These are phyloP conservation scores for Claviceps quebecensis DNA, from an alignment of 2,329 filamentous ascomycete species.

Conservation along the genomic window DNA sequence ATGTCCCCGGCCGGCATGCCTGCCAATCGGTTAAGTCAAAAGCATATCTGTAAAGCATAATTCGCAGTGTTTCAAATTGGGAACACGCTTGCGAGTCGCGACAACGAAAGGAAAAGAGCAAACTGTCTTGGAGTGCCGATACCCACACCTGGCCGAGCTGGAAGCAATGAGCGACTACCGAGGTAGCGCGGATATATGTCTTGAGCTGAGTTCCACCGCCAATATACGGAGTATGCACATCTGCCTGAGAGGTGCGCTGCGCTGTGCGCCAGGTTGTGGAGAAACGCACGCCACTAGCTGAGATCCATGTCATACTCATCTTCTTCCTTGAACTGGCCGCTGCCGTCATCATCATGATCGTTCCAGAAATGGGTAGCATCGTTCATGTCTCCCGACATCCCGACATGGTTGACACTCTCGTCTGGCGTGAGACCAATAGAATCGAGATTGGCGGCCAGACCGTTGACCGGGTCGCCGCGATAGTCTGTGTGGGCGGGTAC, in stretches of 20 bases:
- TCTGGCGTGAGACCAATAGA: conserved; percentile 24
- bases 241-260: background rate
- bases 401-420: conserved; percentile 22
- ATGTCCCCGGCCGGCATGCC: too few species aligned
- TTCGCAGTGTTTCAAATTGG: too few species aligned
- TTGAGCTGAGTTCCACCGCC: conserved; percentile 6
- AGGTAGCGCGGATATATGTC: background rate
- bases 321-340: conserved; percentile 79
- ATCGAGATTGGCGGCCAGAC: conserved; percentile 23
- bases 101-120: too few species aligned
- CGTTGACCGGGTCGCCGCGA: conserved; percentile 60
- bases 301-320: conserved; percentile 84
- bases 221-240: conserved; percentile 10
- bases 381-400: conserved; percentile 30
- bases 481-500: conserved; percentile 91
- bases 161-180: conserved; percentile 1
- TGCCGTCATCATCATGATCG: conserved; percentile 58
- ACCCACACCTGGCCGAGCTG: background rate
- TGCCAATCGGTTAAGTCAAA: background rate
- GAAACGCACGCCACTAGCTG: conserved; percentile 17
- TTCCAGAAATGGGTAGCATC: conserved; percentile 48
- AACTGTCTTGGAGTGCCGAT: too few species aligned
- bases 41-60: too few species aligned
- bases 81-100: too few species aligned
- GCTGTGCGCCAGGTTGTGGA: conserved; percentile 3